Base-by-base conservation (phyloP, 2,329 filamentous ascomycete genomes). In the Paraphaeosphaeria sporulosa region DNA sequence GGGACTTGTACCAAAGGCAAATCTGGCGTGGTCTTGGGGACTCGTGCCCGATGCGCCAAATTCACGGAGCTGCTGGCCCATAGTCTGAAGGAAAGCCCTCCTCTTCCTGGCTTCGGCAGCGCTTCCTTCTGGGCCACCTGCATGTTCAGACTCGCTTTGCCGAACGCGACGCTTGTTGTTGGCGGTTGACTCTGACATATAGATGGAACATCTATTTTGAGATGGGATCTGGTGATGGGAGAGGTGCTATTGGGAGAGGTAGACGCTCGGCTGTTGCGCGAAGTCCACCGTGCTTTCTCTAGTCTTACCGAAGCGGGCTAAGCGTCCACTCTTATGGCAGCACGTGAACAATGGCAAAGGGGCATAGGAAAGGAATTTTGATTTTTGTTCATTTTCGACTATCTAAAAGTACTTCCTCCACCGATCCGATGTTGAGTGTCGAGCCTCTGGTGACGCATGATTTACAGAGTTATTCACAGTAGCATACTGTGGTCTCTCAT, bases 51-150 rank as follows among this genome's bases (percentile, higher is more conserved):
- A 63, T 2, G 52, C 64, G 9, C 69, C 67, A 49, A 70, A 69
- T 36, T 71, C 69, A 10, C 69, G 65, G 23, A 71, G 64, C 49
- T 71, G 67, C 21, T 68, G 69, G 34, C 67, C 66, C 69, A 71
- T 71, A 15, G 69, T 71, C 40, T 68, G 67, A 2, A 71, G 61
- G 44, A 68, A 71, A 4, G 66, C 66, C 38, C 67, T 64, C 10
- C 69, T 59, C 50, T 70, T 70, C 38, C 61, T 63, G 1, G 61
- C 56, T 15, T 47, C 44, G n/a, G 44, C 19, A 9, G 44, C 44
- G 44, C 13, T 47, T 12, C 19, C 44, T 2, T 21, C 44, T n/a
- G 4, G 38, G 23, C n/a, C 44, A 44, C 19, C 42, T 17, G 19
- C n/a, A 47, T 57, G 27, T n/a, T 59, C 61, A 32, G 50, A 15